Percentiles rank a stretch among this genome's conserved stretches.
Evolutionary conservation across 2,329 filamentous ascomycete genomes (phyloP).

Genomic region (Sporothrix pallida): DNA sequence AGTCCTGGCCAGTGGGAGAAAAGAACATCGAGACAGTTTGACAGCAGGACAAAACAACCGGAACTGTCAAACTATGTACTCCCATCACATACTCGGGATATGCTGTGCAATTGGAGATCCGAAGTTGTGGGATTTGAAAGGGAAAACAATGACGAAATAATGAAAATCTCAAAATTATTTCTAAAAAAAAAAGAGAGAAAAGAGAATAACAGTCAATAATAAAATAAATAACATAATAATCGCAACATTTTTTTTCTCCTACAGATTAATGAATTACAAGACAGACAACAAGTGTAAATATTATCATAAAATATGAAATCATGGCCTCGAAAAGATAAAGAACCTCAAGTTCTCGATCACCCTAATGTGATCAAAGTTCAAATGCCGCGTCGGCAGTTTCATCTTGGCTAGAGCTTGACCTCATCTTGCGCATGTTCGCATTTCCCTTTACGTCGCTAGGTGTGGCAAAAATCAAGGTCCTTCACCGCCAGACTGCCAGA

Average conservation of each 20-base stretch:
- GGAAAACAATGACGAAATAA: neutral
- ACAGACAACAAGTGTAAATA: neutral
- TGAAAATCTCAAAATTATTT: neutral
- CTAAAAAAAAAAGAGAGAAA: neutral
- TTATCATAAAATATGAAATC: neutral
- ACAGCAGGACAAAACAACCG: neutral
- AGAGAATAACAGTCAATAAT: neutral
- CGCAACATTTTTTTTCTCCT: no score
- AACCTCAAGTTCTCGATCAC: neutral
- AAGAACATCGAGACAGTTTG: neutral
- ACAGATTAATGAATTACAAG: neutral
- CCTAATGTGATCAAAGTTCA: neutral
- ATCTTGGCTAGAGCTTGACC: neutral
- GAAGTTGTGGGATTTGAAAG: neutral
- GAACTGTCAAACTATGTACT: no score
- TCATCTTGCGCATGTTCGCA: neutral
- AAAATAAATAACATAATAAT: no score
- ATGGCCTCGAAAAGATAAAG: neutral
- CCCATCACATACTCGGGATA: neutral
- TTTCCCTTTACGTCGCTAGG: neutral
- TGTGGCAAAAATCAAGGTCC: slow-evolving; percentile 10
- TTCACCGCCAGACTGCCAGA: slow-evolving; percentile 22
- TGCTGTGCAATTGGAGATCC: neutral
- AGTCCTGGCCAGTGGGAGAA: slow-evolving; percentile 10
- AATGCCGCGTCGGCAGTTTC: slow-evolving; percentile 15